Base-by-base conservation (phyloP, 1,284 basidiomycete genomes). In the Baeospora myosura region DNA sequence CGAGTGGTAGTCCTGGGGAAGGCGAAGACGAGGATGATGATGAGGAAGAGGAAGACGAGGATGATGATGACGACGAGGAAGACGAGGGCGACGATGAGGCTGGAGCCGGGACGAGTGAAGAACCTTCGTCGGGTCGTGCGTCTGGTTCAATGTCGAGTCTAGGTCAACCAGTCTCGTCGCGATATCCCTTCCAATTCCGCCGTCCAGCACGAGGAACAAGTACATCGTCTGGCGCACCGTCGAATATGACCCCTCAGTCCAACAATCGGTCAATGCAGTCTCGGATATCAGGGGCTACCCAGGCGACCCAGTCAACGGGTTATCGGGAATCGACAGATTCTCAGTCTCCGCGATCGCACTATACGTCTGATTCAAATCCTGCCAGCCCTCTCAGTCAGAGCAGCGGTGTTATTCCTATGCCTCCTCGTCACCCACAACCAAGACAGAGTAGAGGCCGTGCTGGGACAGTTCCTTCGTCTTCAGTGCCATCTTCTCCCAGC, bases 121-220 rank as follows among this genome's bases (percentile, higher is more conserved):
- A 66, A 3, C 66, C 66, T 3, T 77, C 76, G 3, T 71, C 73
- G 8, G 71, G 72, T 43, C 72, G 78, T 22, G 79, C 74, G 1
- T 85, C 82, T 3, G 81, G 75, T 14, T 88, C 84, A 3, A 77
- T 88, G 75, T 87, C 84, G 4, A 82, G 79, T 51, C 71, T 88
- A 4, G 86, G 85, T 1, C 78, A 81, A n/a, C 85, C 83, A 1
- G 66, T 88, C 40, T 58, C 62, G 14, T 77, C 80, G 4, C 72
- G 80, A 1, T 84, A 82, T 55, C 84, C 81, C 3, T 84, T 86
- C 69, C 69, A 75, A 44, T 75, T 76, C 62, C 73, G 78, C 20
- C 69, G 70, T 6, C 76, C 76, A 21, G 53, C 59, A 6, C 68
- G 75, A 18, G 69, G 71, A 0, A 37, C 42, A 10, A 74, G 63